Conservation (phyloP, 768 basidiomycete genomes). For the Gymnopilus junonius region DNA sequence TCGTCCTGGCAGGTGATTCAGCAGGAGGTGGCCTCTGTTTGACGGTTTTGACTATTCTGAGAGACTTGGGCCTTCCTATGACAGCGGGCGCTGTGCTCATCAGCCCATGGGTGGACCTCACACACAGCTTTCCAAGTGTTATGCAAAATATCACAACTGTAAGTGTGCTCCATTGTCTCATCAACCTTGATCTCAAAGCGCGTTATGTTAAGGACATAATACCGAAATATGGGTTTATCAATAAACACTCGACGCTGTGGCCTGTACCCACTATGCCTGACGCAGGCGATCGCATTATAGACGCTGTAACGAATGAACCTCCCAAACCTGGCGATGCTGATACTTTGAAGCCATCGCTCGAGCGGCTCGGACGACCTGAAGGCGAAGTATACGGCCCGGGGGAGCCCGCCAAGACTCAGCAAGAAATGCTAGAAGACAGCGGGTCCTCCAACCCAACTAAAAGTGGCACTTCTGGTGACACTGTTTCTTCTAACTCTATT, state of each 20-base stretch:
- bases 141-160: constrained; percentile 69
- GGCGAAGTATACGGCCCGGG: constrained; percentile 17
- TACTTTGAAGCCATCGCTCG: constrained; percentile 41
- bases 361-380: constrained; percentile 26
- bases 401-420: constrained; percentile 29
- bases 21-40: constrained; percentile 76
- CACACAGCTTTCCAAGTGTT: constrained; percentile 81
- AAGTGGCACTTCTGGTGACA: not conserved
- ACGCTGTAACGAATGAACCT: constrained; percentile 43
- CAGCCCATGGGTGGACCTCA: constrained; percentile 86
- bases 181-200: not conserved
- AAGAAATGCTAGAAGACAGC: constrained; percentile 32
- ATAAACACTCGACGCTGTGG: constrained; percentile 63
- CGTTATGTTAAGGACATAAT: constrained; percentile 63
- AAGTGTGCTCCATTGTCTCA: constrained; percentile 15
- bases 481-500: not conserved
- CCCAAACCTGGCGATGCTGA: constrained; percentile 56
- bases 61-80: constrained; percentile 70
- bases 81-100: constrained; percentile 81
- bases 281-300: constrained; percentile 37
- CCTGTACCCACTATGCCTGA: constrained; percentile 47
- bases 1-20: constrained; percentile 80
- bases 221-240: constrained; percentile 62
- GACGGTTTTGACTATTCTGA: constrained; percentile 61
- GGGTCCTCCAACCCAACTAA: constrained; percentile 2